Conservation (phyloP, 139 green algal genomes). For the Chlamydomonas schloesseri region DNA sequence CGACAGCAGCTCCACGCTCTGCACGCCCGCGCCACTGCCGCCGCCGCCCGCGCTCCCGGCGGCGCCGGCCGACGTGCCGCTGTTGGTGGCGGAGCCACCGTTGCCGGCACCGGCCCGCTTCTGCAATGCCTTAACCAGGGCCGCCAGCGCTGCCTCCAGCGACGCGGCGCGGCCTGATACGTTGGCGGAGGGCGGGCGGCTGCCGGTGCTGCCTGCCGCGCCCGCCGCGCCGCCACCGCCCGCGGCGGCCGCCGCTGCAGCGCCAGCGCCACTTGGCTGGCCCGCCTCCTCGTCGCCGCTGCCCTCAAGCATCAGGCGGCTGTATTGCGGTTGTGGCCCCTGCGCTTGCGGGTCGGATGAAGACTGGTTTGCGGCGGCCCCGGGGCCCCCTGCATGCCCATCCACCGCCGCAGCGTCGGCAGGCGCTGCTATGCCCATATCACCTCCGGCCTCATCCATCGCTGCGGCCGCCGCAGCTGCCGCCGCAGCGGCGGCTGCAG, state of each 20-base stretch:
- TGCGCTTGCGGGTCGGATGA: neutral
- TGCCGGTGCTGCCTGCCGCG: neutral
- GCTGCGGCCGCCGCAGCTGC: too few species aligned
- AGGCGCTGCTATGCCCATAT: too few species aligned
- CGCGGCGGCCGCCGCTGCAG: neutral
- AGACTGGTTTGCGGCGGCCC: too few species aligned
- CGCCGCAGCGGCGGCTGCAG: neutral
- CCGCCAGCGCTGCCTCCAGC: neutral
- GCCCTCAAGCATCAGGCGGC: slow-evolving; percentile 24
- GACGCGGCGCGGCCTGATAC: neutral
- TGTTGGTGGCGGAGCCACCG: neutral
- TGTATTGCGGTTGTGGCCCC: slow-evolving; percentile 12
- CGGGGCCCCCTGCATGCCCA: too few species aligned
- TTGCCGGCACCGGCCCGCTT: neutral
- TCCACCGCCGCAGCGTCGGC: too few species aligned
- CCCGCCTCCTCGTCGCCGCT: slow-evolving; percentile 30
- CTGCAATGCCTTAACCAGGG: slow-evolving; percentile 8
- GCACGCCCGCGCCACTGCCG: neutral
- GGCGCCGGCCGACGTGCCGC: slow-evolving; percentile 1
- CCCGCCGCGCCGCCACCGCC: too few species aligned
- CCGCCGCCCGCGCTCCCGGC: neutral
- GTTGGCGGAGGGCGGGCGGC: neutral
- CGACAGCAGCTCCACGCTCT: neutral
- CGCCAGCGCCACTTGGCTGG: too few species aligned
- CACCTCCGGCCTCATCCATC: too few species aligned